Percentiles rank a stretch among this genome's conserved stretches.
Conservation (phyloP, 139 green algal species). For the Helicosporidium sp. region DNA sequence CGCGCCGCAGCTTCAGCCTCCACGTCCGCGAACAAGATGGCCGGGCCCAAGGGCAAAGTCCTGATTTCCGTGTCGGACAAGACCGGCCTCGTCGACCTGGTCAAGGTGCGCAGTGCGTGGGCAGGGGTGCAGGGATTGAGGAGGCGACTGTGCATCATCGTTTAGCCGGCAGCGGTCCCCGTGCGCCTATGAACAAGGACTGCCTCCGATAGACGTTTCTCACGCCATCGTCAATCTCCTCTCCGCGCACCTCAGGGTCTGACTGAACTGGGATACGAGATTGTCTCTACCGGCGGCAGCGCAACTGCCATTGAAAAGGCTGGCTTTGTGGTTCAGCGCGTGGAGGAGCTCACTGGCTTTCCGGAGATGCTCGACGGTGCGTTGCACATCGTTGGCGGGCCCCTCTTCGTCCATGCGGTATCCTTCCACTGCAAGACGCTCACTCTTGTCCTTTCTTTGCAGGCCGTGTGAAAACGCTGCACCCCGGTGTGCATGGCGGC, state of each 20-base stretch:
- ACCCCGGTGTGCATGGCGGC: slow-evolving; percentile 87
- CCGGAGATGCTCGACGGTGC: slow-evolving; percentile 92
- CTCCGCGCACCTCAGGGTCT: slow-evolving; percentile 39
- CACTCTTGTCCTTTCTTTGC: slow-evolving; percentile 1
- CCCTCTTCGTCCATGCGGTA: neutral
- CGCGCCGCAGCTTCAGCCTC: no score
- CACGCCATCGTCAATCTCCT: neutral
- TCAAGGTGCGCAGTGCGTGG: slow-evolving; percentile 37
- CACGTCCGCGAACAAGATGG: neutral
- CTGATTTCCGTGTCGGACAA: slow-evolving; percentile 91
- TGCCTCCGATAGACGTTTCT: neutral
- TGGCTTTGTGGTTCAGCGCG: slow-evolving; percentile 56
- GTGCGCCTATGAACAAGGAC: no score
- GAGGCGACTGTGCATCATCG: no score
- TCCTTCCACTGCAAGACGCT: slow-evolving; percentile 1
- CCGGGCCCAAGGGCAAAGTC: slow-evolving; percentile 25
- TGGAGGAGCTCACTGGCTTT: slow-evolving; percentile 87
- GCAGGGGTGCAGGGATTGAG: no score
- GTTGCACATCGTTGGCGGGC: slow-evolving; percentile 6
- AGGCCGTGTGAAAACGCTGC: slow-evolving; percentile 95
- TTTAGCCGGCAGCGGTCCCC: no score
- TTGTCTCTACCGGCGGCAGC: slow-evolving; percentile 87
- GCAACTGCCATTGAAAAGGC: slow-evolving; percentile 56
- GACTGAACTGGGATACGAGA: slow-evolving; percentile 57
- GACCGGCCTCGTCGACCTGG: slow-evolving; percentile 50